phyloP scores from a whole-genome alignment of 148 eudicot genomes.

The Pouteria glomerata region DNA sequence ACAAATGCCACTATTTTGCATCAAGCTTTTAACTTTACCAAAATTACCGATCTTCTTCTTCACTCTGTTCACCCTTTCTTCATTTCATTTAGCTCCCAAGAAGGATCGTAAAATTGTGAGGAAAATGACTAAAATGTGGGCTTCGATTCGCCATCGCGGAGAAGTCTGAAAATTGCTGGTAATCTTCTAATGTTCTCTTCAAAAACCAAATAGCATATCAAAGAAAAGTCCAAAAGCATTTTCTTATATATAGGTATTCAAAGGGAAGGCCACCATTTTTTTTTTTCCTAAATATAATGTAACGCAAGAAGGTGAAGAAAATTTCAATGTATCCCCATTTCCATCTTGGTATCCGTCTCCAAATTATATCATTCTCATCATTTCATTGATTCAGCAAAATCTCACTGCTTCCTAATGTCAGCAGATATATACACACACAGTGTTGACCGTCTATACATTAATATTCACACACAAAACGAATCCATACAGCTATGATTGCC shows the following conservation, averaged over 20 bases:
- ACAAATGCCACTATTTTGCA: not conserved
- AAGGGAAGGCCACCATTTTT: too few species aligned
- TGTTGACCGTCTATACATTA: not conserved
- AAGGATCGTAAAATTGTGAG: not conserved
- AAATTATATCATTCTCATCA: not conserved
- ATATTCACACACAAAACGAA: not conserved
- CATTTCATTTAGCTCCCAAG: not conserved
- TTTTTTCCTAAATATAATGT: too few species aligned
- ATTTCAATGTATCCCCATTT: not conserved
- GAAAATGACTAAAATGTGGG: not conserved
- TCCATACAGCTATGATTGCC: not conserved
- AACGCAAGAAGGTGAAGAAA: not conserved
- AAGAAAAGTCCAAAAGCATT: too few species aligned
- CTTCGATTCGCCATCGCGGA: not conserved
- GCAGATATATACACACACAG: not conserved
- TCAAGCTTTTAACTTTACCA: not conserved
- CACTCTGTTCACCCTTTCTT: not conserved
- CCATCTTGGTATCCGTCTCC: not conserved
- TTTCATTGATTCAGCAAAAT: not conserved
- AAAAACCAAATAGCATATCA: not conserved
- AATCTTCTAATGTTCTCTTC: not conserved
- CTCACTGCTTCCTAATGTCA: too few species aligned
- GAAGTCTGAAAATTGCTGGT: too few species aligned
- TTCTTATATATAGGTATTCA: too few species aligned
- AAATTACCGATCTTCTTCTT: not conserved